A percentile compares a stretch with the other conserved stretches of the same genome.
Conservation (phyloP, 257 asterid genomes). For the Fraxinus cuspidata region DNA sequence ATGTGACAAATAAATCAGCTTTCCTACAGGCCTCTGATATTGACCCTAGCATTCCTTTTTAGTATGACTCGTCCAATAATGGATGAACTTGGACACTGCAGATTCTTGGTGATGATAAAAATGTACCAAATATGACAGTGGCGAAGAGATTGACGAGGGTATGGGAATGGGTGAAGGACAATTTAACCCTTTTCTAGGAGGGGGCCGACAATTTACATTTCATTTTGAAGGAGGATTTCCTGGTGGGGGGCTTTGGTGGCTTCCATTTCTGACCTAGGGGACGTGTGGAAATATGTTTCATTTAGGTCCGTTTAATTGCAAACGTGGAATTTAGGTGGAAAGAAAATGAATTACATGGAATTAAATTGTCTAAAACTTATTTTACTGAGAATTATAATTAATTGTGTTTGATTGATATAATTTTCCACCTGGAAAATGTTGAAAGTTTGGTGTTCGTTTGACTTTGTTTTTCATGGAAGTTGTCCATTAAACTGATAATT, state of each 20-base stretch:
- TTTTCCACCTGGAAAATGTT: too few relatives aligned
- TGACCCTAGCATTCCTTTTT: not conserved
- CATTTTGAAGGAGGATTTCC: constrained; percentile 89
- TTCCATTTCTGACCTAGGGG: constrained; percentile 51
- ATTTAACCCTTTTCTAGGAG: constrained; percentile 71
- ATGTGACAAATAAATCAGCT: too few relatives aligned
- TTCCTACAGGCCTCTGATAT: too few relatives aligned
- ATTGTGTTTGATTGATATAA: too few relatives aligned
- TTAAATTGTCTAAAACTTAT: too few relatives aligned
- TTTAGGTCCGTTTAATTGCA: too few relatives aligned
- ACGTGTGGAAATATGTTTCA: constrained; percentile 9
- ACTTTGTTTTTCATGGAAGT: too few relatives aligned
- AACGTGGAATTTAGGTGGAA: too few relatives aligned
- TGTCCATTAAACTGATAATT: too few relatives aligned
- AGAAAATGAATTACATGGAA: too few relatives aligned
- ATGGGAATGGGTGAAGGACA: constrained; percentile 83
- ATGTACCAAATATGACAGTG: constrained; percentile 75
- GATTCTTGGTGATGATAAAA: constrained; percentile 81
- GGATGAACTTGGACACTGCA: constrained; percentile 28
- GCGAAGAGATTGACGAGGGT: constrained; percentile 85
- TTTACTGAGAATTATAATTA: too few relatives aligned
- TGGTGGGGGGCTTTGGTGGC: constrained; percentile 63
- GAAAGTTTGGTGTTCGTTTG: too few relatives aligned
- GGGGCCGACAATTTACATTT: constrained; percentile 77
- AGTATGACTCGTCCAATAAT: not conserved